phyloP scores from a whole-genome alignment of 2,329 filamentous ascomycete species.

The Clonostachys sp. region DNA sequence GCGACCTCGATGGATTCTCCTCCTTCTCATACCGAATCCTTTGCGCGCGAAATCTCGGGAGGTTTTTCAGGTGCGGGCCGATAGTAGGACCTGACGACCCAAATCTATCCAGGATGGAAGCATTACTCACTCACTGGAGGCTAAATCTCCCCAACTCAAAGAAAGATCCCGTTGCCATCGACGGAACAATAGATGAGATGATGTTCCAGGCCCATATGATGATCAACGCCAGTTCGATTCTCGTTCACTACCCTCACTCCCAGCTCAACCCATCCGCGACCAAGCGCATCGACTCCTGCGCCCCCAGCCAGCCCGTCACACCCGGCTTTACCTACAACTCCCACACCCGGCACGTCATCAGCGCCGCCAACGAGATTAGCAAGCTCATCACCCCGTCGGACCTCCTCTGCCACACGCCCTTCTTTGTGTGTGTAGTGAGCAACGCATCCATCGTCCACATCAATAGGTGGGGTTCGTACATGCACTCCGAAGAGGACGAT shows the following conservation, averaged over 20 bases:
- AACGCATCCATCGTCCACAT: slow-evolving; percentile 78
- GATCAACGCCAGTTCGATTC: slow-evolving; percentile 59
- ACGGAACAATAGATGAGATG: slow-evolving; percentile 78
- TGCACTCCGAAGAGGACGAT: slow-evolving; percentile 46
- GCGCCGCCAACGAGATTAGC: slow-evolving; percentile 73
- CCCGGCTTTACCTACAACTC: slow-evolving; percentile 51
- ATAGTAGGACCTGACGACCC: slow-evolving; percentile 49
- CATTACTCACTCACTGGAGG: slow-evolving; percentile 66
- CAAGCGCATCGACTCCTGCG: slow-evolving; percentile 59
- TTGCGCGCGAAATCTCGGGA: slow-evolving; percentile 72
- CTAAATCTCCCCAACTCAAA: slow-evolving; percentile 73
- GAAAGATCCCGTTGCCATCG: slow-evolving; percentile 55
- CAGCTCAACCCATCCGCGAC: slow-evolving; percentile 63
- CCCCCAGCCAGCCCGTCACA: slow-evolving; percentile 50
- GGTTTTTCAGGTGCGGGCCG: slow-evolving; percentile 57
- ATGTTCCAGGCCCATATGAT: slow-evolving; percentile 91
- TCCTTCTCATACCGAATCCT: slow-evolving; percentile 84
- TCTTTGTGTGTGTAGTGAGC: slow-evolving; percentile 78
- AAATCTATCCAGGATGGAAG: slow-evolving; percentile 45
- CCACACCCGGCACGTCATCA: slow-evolving; percentile 77
- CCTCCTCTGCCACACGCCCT: slow-evolving; percentile 72
- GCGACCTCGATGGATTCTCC: slow-evolving; percentile 63
- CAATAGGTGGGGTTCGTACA: slow-evolving; percentile 68
- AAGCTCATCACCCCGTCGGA: slow-evolving; percentile 58
- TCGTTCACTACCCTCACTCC: slow-evolving; percentile 75